phyloP scores from a whole-genome alignment of 1,139 yeast genomes.

The Debaryomyces coudertii region DNA sequence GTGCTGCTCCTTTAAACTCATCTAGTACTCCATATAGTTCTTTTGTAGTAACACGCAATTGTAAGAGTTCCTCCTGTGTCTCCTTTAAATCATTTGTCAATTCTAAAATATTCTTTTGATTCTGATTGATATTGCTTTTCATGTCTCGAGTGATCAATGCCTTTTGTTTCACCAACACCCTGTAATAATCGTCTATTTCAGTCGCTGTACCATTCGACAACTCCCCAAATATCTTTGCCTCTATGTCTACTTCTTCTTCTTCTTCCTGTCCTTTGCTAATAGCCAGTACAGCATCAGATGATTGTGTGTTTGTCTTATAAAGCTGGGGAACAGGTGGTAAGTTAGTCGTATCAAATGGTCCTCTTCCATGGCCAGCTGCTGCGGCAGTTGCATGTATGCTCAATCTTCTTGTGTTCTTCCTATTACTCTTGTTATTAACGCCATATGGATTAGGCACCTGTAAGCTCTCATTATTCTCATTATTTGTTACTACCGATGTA shows the following conservation, averaged over 20 bases:
- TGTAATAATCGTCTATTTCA: slow-evolving; percentile 73
- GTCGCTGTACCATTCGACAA: slow-evolving; percentile 69
- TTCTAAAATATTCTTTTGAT: slow-evolving; percentile 70
- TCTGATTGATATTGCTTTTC: slow-evolving; percentile 65
- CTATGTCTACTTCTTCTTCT: slow-evolving; percentile 19
- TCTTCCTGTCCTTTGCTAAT: slow-evolving; percentile 14
- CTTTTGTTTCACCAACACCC: slow-evolving; percentile 56
- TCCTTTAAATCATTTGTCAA: slow-evolving; percentile 66
- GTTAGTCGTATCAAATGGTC: slow-evolving; percentile 29
- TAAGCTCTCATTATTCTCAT: slow-evolving; percentile 12
- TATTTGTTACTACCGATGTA: slow-evolving; percentile 17
- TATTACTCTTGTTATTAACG: slow-evolving; percentile 15
- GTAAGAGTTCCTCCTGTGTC: slow-evolving; percentile 66
- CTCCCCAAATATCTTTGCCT: slow-evolving; percentile 52
- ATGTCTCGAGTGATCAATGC: slow-evolving; percentile 63
- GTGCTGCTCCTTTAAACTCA: slow-evolving; percentile 73
- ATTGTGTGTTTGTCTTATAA: slow-evolving; percentile 18
- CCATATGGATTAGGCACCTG: slow-evolving; percentile 21
- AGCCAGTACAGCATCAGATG: slow-evolving; percentile 10
- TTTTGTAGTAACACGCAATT: slow-evolving; percentile 60
- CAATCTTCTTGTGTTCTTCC: slow-evolving; percentile 40
- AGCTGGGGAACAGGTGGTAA: slow-evolving; percentile 47
- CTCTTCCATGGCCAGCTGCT: slow-evolving; percentile 37
- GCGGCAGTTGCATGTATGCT: slow-evolving; percentile 50
- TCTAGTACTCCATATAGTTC: slow-evolving; percentile 65